Evolutionary conservation across 495 filamentous ascomycete species (phyloP), one percentile per base, ranked within the genome.

Genomic region (Lasiosphaeria ovina): DNA sequence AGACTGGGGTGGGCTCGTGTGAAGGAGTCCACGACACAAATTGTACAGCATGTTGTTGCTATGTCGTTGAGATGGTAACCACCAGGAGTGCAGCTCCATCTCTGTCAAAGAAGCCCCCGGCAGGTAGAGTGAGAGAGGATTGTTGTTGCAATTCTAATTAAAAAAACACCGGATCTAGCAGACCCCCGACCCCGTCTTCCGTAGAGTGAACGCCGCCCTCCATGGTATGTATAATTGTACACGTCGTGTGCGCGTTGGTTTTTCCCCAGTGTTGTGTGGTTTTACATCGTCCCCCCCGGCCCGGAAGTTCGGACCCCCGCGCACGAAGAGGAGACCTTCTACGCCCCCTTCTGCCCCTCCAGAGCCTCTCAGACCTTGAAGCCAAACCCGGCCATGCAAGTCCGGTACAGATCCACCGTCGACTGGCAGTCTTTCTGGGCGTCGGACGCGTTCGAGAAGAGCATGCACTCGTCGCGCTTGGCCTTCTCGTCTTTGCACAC

Each of bases 401-500:
- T 84, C 82, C 87, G 86, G 77, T 98, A 98, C 66, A 87, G 83
- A 12, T 92, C 86, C 63, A 98, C 89, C 57, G 87, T 84, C 12
- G 87, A 80, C 72, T 86, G 79, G 79, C 94, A 98, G 62, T 93
- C 91, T 64, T 81, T 71, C 67, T 90, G 82, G 35, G 92, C 88
- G 68, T 95, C 85, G 59, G 85, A 83, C 62, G 85, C 79, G 62
- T 84, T 91, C 58, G 89, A 92, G 77, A 98, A 97, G 16, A 98
- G 89, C 93, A 98, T 97, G 81, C 94, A 98, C 77, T 98, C 94
- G 75, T 98, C 94, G 61, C 94, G 91, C 61, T 80, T 76, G 59
- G 89, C 81, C 74, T 98, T 98, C 75, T 98, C 94, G 50, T 91
- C 83, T 69, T 93, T 97, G 85, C 94, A 98, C 24, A 98, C 94